Evolutionary conservation across 2,329 filamentous ascomycete species (phyloP).

Genomic region (Apiospora hydei): DNA sequence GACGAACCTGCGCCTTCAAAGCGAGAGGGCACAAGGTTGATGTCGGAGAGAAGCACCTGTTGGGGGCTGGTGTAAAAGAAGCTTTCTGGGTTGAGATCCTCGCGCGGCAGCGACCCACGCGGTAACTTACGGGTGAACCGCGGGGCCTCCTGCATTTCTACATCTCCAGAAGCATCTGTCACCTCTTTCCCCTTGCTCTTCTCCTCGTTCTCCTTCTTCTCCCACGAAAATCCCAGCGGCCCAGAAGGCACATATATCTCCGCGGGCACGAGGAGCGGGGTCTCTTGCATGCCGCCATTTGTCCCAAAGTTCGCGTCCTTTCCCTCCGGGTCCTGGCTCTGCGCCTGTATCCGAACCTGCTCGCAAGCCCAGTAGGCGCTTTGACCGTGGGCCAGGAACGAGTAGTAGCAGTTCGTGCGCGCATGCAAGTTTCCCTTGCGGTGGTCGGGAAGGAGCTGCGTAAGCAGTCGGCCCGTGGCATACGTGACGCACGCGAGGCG

Average conservation of each 20-base stretch:
- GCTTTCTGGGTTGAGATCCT: not conserved
- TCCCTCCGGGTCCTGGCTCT: not conserved
- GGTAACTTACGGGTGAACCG: not conserved
- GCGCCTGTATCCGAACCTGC: not conserved
- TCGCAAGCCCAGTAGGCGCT: not conserved
- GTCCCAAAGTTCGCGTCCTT: not conserved
- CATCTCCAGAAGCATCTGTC: too few relatives aligned
- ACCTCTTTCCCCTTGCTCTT: not conserved
- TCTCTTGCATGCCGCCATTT: not conserved
- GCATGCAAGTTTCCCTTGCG: not conserved
- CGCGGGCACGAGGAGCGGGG: not conserved
- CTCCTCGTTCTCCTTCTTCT: not conserved
- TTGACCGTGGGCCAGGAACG: not conserved
- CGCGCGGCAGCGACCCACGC: not conserved
- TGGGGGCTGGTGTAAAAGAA: not conserved
- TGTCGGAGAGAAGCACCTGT: not conserved
- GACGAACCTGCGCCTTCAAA: not conserved
- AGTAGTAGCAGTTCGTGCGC: not conserved
- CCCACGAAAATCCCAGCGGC: not conserved
- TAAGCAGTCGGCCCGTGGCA: not conserved
- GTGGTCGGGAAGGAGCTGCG: not conserved
- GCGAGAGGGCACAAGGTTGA: not conserved
- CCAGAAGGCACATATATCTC: not conserved
- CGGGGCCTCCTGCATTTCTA: too few relatives aligned
- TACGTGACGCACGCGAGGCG: not conserved